Conservation (phyloP, 2,329 filamentous ascomycete genomes). For the Paecilomyces dactylethromorphus region DNA sequence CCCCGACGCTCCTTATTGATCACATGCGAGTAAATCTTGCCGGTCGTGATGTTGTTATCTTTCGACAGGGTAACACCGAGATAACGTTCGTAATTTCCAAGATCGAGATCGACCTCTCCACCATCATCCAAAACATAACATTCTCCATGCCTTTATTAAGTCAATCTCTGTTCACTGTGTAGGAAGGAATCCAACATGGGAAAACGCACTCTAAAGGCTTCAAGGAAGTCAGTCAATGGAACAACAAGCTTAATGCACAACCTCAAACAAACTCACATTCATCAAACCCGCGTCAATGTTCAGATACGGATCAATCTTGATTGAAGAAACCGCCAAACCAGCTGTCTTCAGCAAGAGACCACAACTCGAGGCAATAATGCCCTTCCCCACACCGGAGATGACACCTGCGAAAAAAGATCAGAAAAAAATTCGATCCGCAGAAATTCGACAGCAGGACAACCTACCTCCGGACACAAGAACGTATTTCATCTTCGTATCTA, state of each 20-base stretch:
- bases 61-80: conserved; percentile 73
- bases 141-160: conserved; percentile 64
- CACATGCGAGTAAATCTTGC: conserved; percentile 89
- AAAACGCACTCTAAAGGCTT: background rate
- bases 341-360: conserved; percentile 72
- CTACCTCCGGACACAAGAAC: conserved; percentile 66
- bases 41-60: conserved; percentile 95
- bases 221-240: background rate
- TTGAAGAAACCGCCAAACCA: conserved; percentile 64
- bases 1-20: conserved; percentile 66
- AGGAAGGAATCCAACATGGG: background rate
- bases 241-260: conserved; percentile 41
- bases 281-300: conserved; percentile 71
- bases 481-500: conserved; percentile 58
- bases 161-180: background rate
- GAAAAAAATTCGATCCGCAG: background rate
- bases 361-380: conserved; percentile 62
- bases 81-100: conserved; percentile 75
- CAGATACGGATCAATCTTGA: conserved; percentile 68
- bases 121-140: conserved; percentile 82
- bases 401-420: conserved; percentile 15
- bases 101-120: conserved; percentile 67
- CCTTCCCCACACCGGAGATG: conserved; percentile 42
- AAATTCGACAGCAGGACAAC: conserved; percentile 14
- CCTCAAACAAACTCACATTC: conserved; percentile 31